phyloP scores from a whole-genome alignment of 208 protist genomes.

The Acanthamoeba lenticulata region DNA sequence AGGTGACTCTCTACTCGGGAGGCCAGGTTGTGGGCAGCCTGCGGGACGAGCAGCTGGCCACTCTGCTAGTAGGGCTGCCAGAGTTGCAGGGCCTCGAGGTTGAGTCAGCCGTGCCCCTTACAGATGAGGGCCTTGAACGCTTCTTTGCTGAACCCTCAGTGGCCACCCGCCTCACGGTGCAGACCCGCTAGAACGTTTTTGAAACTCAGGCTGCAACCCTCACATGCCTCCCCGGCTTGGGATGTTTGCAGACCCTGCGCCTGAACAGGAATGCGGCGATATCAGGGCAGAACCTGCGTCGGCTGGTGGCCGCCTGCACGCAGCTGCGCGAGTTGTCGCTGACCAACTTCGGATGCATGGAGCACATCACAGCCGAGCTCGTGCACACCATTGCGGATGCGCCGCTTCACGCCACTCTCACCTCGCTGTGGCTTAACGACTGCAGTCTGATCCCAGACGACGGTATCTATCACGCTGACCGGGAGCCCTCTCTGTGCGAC shows the following conservation, averaged over 20 bases:
- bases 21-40: neutral
- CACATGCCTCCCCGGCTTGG: neutral
- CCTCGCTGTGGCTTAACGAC: neutral
- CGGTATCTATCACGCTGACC: neutral
- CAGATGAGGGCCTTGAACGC: neutral
- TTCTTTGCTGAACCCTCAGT: neutral
- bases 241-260: neutral
- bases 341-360: neutral
- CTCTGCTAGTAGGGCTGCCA: neutral
- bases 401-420: neutral
- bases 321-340: neutral
- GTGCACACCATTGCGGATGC: neutral
- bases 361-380: neutral
- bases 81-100: neutral
- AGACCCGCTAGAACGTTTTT: neutral
- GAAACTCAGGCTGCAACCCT: neutral
- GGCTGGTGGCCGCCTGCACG: neutral
- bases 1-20: neutral
- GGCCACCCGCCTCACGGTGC: neutral
- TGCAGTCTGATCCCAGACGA: neutral
- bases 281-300: neutral
- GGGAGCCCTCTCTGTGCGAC: neutral
- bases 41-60: neutral
- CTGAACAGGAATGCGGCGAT: neutral
- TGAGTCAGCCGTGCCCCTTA: neutral